Evolutionary conservation across 2,329 filamentous ascomycete species (phyloP), one percentile per base, ranked within the genome.

Genomic region (Aspergillus sojae): DNA sequence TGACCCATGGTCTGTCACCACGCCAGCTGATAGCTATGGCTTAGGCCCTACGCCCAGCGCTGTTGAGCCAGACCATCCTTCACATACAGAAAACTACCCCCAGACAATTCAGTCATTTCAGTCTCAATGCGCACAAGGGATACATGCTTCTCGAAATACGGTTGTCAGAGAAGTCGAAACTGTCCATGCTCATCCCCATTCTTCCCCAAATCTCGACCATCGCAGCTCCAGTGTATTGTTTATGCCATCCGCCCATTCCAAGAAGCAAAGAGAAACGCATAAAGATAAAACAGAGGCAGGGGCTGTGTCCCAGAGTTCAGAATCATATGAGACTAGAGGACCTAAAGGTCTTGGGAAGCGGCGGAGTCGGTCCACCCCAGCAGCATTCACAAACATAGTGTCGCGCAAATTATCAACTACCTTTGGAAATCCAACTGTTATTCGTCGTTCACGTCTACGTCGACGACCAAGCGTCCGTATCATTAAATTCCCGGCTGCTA

Each of bases 351-450:
- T 36, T 39, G 26, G 30, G 14, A 55, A 62, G 46, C 65, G 66
- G 50, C 66, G 69, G 32, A 72, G 64, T 48, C 62, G 66, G 11
- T 73, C 74, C 12, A 72, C 62, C n/a, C 67, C 75, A 10, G 70
- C 74, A 10, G 72, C 70, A 21, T 66, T 80, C 19, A 69, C 76
- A 36, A 67, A 74, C 58, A 67, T 75, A 16, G 62, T 81, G 12
- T 77, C 79, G 1, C 73, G 72, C 43, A 79, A 72, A 62, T 58
- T 81, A 23, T 79, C 78, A 3, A 72, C 72, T 30, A 72, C 77
- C 6, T 79, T 81, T 66, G 75, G 75, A 2, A 72, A 76, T 41
- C 72, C 77, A 23, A 81, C 79, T 6, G 75, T 81, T 7, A 77
- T 81, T 54, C 79, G 72, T 57, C 78, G 78, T 57, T 68, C 73